A percentile compares a stretch with the other conserved stretches of the same genome.
These are phyloP conservation scores for Mollisiaceae sp. DNA, from an alignment of 2,329 filamentous ascomycete species.

Conservation along the genomic window DNA sequence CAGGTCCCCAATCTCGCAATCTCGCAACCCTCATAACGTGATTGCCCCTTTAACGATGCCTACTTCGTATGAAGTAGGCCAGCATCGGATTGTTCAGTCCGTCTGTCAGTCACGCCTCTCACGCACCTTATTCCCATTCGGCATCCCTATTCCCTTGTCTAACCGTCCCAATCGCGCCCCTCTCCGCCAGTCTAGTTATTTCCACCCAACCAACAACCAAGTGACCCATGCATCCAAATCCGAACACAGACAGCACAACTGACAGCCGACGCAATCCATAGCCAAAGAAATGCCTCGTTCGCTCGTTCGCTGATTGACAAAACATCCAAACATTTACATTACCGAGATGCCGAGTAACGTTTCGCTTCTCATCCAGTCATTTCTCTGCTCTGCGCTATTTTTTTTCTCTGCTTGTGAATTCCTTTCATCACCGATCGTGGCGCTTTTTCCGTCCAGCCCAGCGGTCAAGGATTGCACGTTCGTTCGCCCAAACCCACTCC, in stretches of 20 bases:
- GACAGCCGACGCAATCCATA: neutral
- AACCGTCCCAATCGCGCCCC: conserved; percentile 4
- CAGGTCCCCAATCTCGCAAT: neutral
- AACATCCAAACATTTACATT: neutral
- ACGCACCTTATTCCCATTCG: too few relatives aligned
- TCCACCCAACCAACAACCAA: too few relatives aligned
- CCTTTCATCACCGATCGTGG: neutral
- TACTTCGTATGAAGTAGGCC: too few relatives aligned
- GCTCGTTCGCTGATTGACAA: neutral
- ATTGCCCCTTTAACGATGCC: conserved; percentile 15
- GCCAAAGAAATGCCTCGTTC: neutral
- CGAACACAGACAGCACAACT: neutral
- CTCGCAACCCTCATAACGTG: neutral
- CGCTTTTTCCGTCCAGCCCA: neutral
- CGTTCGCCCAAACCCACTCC: neutral
- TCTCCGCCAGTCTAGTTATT: neutral
- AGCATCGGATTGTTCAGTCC: neutral
- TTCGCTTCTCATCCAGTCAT: neutral
- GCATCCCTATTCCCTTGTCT: neutral
- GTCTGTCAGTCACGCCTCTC: too few relatives aligned
- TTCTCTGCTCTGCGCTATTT: neutral
- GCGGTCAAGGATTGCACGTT: conserved; percentile 4
- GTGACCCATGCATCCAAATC: neutral
- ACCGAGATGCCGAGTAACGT: conserved; percentile 29
- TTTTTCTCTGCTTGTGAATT: neutral